Evolutionary conservation across 108 stramenopile species (phyloP), one percentile per base, ranked within the genome.

Genomic region (Stephanodiscus minutulus): DNA sequence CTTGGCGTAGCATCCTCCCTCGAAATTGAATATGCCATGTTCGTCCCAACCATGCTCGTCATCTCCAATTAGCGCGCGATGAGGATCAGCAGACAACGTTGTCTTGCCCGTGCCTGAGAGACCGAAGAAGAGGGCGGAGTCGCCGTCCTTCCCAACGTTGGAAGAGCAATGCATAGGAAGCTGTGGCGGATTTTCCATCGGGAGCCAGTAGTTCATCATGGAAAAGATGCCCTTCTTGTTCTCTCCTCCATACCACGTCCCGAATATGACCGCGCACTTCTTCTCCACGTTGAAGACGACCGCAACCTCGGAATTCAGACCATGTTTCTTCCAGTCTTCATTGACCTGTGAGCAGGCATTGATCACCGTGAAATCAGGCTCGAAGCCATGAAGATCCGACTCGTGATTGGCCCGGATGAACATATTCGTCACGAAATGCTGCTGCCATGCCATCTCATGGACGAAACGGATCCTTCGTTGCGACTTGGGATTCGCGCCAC

Each of bases 1-100:
- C 89, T 98, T 98, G 74, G 98, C 98, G 74, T 98, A 98, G 85
- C 98, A 98, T 28, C 98, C 98, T 48, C 98, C 98, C 78, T 98
- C 98, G 80, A 98, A 97, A 87, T 98, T 98, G 85, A 94, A 98
- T 59, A 98, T 82, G 47, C 98, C 98, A 33, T 97, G 78, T 56
- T 98, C 91, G 72, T 98, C 98, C 98, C 98, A 98, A 61, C 97
- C 96, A 74, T 97, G 96, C 66, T 97, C 96, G 68, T 97, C 74
- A 59, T 81, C 98, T 55, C 98, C 98, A 72, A 98, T 98, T 53
- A 98, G 86, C 60, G 87, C 89, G 28, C 98, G 87, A 55, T 93
- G 84, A 44, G 97, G 96, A 82, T 98, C 97, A 53, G 98, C 96
- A 57, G 95, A 96, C 49, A 98, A 81, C 9, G 98, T 98, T 11